These are phyloP conservation scores for Capillidium heterosporum DNA, from an alignment of 371 early-diverging fungal genomes.

Conservation along the genomic window DNA sequence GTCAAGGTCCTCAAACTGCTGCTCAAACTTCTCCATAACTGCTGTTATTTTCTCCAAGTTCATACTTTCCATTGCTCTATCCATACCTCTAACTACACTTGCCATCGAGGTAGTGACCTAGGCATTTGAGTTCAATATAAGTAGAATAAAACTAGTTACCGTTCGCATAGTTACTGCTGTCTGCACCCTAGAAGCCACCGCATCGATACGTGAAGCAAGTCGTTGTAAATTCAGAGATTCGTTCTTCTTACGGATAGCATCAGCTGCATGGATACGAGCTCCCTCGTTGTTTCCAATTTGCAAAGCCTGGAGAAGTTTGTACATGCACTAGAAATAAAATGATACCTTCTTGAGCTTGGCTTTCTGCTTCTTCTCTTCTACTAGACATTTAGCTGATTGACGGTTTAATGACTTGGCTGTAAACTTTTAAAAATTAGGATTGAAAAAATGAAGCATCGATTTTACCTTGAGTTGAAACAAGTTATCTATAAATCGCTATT, in stretches of 20 bases:
- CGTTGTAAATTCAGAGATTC: slow-evolving; percentile 74
- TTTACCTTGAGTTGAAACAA: no score
- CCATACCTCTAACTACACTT: slow-evolving; percentile 77
- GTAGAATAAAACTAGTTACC: slow-evolving; percentile 19
- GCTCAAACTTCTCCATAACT: slow-evolving; percentile 90
- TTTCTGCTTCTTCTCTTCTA: slow-evolving; percentile 69
- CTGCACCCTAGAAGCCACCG: slow-evolving; percentile 78
- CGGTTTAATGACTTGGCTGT: slow-evolving; percentile 79
- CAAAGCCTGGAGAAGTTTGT: slow-evolving; percentile 40
- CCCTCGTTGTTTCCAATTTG: slow-evolving; percentile 86
- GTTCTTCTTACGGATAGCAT: slow-evolving; percentile 95
- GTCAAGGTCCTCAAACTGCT: slow-evolving; percentile 84
- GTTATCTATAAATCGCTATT: no score
- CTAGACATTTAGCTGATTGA: slow-evolving; percentile 63
- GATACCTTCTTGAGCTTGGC: slow-evolving; percentile 72
- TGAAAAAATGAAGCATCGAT: no score
- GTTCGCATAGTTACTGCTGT: slow-evolving; percentile 89
- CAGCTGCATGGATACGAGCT: slow-evolving; percentile 83
- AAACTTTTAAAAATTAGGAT: no score
- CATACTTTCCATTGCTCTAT: slow-evolving; percentile 77
- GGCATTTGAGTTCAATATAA: background rate
- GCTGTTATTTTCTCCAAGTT: slow-evolving; percentile 80
- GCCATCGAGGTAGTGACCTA: slow-evolving; percentile 57
- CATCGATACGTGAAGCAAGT: slow-evolving; percentile 81
- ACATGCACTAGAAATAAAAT: background rate